Evolutionary conservation across 306 rosid species (phyloP).

Genomic region (Sicyos baderoa): DNA sequence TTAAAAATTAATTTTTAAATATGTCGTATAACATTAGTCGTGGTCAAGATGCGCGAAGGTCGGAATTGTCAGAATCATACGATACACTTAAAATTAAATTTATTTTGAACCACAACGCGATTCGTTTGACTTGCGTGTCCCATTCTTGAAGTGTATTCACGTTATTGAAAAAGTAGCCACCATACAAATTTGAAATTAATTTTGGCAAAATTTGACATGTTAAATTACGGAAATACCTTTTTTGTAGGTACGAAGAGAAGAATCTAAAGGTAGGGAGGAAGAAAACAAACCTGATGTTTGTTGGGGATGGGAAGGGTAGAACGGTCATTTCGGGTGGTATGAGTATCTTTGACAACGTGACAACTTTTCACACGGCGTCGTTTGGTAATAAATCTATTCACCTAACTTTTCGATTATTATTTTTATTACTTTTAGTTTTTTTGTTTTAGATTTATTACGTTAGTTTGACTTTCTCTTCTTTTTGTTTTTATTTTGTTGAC

Average conservation of each 20-base stretch:
- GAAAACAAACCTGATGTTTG: slow-evolving; percentile 68
- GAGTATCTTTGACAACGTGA: slow-evolving; percentile 27
- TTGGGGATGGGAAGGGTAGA: slow-evolving; percentile 78
- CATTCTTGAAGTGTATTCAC: slow-evolving; percentile 7
- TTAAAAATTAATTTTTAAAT: too few species aligned
- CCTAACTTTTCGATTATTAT: background rate
- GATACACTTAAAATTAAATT: too few species aligned
- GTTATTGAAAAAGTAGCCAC: background rate
- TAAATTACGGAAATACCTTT: slow-evolving; percentile 5
- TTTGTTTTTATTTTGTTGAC: background rate
- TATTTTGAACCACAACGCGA: too few species aligned
- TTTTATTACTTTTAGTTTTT: background rate
- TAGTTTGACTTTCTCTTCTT: background rate
- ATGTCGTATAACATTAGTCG: too few species aligned
- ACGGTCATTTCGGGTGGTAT: slow-evolving; percentile 60
- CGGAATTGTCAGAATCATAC: too few species aligned
- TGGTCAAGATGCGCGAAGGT: too few species aligned
- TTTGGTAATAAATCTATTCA: slow-evolving; percentile 46
- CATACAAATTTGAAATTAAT: background rate
- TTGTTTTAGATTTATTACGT: too few species aligned
- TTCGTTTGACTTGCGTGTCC: slow-evolving; percentile 6
- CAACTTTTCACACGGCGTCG: slow-evolving; percentile 92
- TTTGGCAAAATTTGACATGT: too few species aligned
- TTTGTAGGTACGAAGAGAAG: slow-evolving; percentile 61
- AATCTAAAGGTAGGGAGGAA: slow-evolving; percentile 84